phyloP scores from a whole-genome alignment of 257 asterid species.

The Hygrophila difformis region DNA sequence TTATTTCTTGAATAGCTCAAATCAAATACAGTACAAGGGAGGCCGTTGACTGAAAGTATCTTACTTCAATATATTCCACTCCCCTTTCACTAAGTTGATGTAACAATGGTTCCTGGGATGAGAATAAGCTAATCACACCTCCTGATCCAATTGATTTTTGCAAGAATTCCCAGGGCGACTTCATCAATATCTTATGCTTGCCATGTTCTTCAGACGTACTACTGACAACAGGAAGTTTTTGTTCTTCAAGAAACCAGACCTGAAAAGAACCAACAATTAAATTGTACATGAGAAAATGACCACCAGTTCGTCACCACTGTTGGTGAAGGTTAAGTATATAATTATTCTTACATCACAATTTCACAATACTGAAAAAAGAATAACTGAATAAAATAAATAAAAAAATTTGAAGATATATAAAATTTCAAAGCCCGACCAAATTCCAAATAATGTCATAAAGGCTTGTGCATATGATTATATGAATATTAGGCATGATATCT shows the following conservation, averaged over 20 bases:
- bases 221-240: constrained; percentile 71
- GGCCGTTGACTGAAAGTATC: not conserved
- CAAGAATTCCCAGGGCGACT: constrained; percentile 90
- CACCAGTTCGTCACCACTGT: not conserved
- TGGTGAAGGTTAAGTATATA: not conserved
- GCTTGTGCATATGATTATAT: no score
- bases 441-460: constrained; percentile 5
- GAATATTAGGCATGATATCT: no score
- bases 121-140: constrained; percentile 56
- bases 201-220: constrained; percentile 33
- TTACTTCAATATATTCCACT: constrained; percentile 72
- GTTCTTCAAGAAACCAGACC: constrained; percentile 94
- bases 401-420: no score
- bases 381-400: no score
- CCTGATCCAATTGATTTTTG: constrained; percentile 76
- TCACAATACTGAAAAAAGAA: not conserved
- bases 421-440: not conserved
- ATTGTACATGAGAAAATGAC: not conserved
- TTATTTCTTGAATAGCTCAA: not conserved
- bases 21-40: not conserved
- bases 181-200: constrained; percentile 75
- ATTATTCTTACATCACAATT: not conserved
- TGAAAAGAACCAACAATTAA: constrained; percentile 15
- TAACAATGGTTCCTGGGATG: constrained; percentile 48
- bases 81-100: constrained; percentile 53